phyloP scores from a whole-genome alignment of 2,329 filamentous ascomycete genomes.

The Fusarium sp. region DNA sequence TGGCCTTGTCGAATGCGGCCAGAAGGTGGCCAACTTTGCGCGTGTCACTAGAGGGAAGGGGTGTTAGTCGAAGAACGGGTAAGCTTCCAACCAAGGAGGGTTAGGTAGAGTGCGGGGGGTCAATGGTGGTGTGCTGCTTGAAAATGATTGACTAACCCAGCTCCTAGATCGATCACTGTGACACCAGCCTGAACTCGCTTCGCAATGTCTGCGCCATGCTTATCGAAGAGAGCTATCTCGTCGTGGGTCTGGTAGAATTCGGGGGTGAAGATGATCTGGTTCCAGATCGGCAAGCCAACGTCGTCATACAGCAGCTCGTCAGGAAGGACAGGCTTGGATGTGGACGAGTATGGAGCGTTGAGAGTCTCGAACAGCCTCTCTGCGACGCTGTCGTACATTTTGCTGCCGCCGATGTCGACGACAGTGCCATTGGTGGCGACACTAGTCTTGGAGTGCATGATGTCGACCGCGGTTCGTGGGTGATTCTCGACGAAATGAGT shows the following conservation, averaged over 20 bases:
- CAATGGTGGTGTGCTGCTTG: neutral
- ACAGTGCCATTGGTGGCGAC: constrained; percentile 48
- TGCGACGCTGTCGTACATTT: constrained; percentile 46
- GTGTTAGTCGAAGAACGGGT: constrained; percentile 28
- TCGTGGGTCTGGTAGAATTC: constrained; percentile 57
- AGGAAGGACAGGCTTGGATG: constrained; percentile 48
- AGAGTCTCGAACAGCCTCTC: constrained; percentile 45
- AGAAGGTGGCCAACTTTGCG: constrained; percentile 55
- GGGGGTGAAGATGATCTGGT: constrained; percentile 53
- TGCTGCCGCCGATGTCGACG: constrained; percentile 53
- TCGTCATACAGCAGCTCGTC: constrained; percentile 57
- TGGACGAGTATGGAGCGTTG: constrained; percentile 34
- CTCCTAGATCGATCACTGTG: constrained; percentile 55
- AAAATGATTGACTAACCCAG: constrained; percentile 51
- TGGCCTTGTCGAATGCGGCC: constrained; percentile 48
- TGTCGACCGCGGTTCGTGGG: constrained; percentile 5
- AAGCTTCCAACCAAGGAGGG: constrained; percentile 29
- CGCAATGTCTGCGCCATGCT: constrained; percentile 51
- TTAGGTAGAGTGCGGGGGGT: constrained; percentile 26
- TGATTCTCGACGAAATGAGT: neutral
- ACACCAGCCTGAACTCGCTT: constrained; percentile 44
- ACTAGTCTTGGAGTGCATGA: constrained; percentile 28
- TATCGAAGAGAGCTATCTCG: constrained; percentile 52
- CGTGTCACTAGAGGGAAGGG: constrained; percentile 49
- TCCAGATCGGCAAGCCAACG: constrained; percentile 54